Conservation (phyloP, 306 rosid genomes). For the Inga laurina region DNA sequence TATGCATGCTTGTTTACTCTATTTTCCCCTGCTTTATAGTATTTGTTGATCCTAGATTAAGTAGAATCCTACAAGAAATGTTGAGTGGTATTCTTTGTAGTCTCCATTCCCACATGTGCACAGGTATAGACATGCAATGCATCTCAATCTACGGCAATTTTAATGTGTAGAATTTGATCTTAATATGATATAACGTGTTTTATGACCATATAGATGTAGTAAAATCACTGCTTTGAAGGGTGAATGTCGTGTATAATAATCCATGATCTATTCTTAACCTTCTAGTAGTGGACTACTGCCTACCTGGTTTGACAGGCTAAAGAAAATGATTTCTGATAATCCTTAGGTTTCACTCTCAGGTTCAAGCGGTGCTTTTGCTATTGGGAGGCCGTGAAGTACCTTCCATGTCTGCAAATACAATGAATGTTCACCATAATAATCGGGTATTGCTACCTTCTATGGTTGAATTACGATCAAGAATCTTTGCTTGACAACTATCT, state of each 20-base stretch:
- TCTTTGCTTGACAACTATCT: slow-evolving; percentile 37
- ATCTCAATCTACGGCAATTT: slow-evolving; percentile 21
- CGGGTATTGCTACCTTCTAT: slow-evolving; percentile 49
- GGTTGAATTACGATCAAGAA: slow-evolving; percentile 33
- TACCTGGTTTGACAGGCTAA: slow-evolving; percentile 8
- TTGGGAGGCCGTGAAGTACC: slow-evolving; percentile 70
- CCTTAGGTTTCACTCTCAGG: slow-evolving; percentile 51
- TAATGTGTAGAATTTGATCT: not conserved
- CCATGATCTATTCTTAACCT: slow-evolving; percentile 7
- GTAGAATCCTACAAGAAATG: slow-evolving; percentile 18
- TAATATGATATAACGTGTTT: slow-evolving; percentile 8
- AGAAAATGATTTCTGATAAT: slow-evolving; percentile 31
- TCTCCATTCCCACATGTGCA: not conserved
- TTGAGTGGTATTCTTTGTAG: slow-evolving; percentile 23
- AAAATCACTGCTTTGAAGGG: slow-evolving; percentile 9
- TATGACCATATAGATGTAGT: not conserved
- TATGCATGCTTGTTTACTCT: slow-evolving; percentile 15
- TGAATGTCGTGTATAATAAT: slow-evolving; percentile 14
- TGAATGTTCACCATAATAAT: slow-evolving; percentile 43
- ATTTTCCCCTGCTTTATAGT: slow-evolving; percentile 12
- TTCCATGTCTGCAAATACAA: slow-evolving; percentile 43
- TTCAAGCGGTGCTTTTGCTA: slow-evolving; percentile 73
- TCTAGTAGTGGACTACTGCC: slow-evolving; percentile 16
- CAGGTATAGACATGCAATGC: not conserved
- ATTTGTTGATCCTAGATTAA: not conserved